Conservation (phyloP, 148 eudicot genomes). For the Chenopodium album region DNA sequence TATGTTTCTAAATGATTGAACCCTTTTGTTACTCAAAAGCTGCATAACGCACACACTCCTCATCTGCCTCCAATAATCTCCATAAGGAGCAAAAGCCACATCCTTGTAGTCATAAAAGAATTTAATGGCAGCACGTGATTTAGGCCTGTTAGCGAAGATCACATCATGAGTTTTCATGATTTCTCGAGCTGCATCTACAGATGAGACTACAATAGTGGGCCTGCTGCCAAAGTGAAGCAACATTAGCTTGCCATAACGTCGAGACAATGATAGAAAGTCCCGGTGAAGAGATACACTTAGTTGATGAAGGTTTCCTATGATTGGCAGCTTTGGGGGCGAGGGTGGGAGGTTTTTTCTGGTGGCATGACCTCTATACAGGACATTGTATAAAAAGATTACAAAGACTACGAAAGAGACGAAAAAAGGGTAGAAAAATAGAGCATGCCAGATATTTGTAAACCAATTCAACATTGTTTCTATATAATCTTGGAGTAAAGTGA, state of each 20-base stretch:
- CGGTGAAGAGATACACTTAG: constrained; percentile 31
- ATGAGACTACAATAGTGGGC: constrained; percentile 37
- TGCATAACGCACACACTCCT: constrained; percentile 36
- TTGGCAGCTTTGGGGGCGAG: constrained; percentile 40
- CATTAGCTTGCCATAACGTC: constrained; percentile 37
- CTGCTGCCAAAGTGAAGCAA: constrained; percentile 36
- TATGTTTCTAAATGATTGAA: constrained; percentile 18
- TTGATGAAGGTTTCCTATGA: constrained; percentile 48
- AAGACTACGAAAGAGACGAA: constrained; percentile 2
- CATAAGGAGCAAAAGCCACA: constrained; percentile 30
- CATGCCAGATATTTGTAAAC: background rate
- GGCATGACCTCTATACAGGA: background rate
- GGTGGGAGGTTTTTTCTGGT: constrained; percentile 19
- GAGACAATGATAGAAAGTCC: constrained; percentile 30
- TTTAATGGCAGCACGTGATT: background rate
- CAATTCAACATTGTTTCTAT: background rate
- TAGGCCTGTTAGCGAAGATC: constrained; percentile 31
- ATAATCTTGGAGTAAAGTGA: background rate
- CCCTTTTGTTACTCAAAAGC: constrained; percentile 35
- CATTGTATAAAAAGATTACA: constrained; percentile 16
- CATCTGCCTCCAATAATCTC: constrained; percentile 41
- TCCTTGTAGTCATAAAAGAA: constrained; percentile 30
- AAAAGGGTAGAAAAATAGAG: background rate
- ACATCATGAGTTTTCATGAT: constrained; percentile 45
- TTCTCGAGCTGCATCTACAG: constrained; percentile 32